These are phyloP conservation scores for Benincasa hispida DNA, from an alignment of 306 rosid species.

Conservation along the genomic window DNA sequence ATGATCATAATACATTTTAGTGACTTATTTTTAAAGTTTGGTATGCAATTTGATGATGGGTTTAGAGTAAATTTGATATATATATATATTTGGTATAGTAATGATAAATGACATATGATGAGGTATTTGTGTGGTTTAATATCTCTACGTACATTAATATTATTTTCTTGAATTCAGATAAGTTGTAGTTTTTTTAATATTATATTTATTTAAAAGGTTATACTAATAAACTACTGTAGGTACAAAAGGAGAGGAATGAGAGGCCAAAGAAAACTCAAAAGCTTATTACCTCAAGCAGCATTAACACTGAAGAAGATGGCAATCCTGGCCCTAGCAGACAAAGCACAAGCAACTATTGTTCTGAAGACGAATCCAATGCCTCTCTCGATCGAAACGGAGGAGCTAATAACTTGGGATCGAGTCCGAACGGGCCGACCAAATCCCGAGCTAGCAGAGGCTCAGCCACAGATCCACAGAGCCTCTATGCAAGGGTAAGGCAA, in stretches of 20 bases:
- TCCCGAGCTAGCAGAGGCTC: slow-evolving; percentile 43
- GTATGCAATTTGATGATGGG: too few species aligned
- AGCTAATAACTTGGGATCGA: slow-evolving; percentile 26
- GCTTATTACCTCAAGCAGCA: slow-evolving; percentile 15
- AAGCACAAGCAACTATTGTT: slow-evolving; percentile 46
- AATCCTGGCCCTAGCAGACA: slow-evolving; percentile 26
- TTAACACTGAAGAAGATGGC: slow-evolving; percentile 28
- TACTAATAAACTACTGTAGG: too few species aligned
- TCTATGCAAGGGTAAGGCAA: slow-evolving; percentile 66
- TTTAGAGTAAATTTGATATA: too few species aligned
- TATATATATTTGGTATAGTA: too few species aligned
- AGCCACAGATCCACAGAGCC: slow-evolving; percentile 69
- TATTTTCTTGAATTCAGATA: too few species aligned
- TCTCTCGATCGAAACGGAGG: slow-evolving; percentile 27
- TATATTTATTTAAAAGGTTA: too few species aligned
- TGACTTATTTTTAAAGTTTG: too few species aligned
- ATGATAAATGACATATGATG: too few species aligned
- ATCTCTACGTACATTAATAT: too few species aligned
- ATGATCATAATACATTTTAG: too few species aligned
- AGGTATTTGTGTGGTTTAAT: too few species aligned
- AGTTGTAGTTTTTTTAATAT: too few species aligned
- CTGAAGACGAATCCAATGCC: slow-evolving; percentile 50
- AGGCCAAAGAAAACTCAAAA: slow-evolving; percentile 40
- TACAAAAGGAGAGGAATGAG: slow-evolving; percentile 18
- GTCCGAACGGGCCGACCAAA: slow-evolving; percentile 27